Evolutionary conservation across 441 rosid species (phyloP), one percentile per base, ranked within the genome.

Genomic region (Mallotus repandus): DNA sequence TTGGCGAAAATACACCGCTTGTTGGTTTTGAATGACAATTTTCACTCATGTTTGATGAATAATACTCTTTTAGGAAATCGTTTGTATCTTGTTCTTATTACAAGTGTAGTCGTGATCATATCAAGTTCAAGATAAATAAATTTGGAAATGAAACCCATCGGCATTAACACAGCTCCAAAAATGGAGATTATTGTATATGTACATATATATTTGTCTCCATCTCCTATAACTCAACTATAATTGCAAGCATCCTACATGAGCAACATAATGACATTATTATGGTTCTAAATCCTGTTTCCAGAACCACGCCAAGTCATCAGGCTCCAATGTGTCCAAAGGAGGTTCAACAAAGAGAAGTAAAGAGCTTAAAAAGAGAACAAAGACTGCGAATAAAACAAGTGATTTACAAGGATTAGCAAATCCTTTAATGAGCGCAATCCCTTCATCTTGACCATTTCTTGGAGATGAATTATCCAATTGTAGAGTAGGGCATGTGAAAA

Each of bases 381-480:
- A 84, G 73, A 83, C 22, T 22, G 84, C 58, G 77, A 91, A 91
- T 14, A 90, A 46, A 14, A 82, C 66, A 14, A 89, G 78, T 4
- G 95, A 89, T 83, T 89, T 90, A 71, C 96, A 83, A 25, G 90
- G 90, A 74, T 87, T 80, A 2, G 80, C 85, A 6, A 49, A 53
- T 41, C 73, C 76, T 72, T 80, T 72, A 21, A 87, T 61, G 19
- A 91, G 82, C 14, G 81, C 76, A 69, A 75, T 76, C 46, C 89
- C 88, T 79, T 91, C 87, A 69, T 91, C 89, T 66, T 70, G 84
- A 67, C 81, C 87, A 13, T 76, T 78, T 56, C 83, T 80, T 55
- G 87, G 73, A 58, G 89, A 74, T 29, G 86, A 69, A 62, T 91
- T 85, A 50, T 82, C 91, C 70, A 91, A 32, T 79, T 90, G 93